Evolutionary conservation across 169 alveolate genomes (phyloP), one percentile per base, ranked within the genome.

Genomic region (Cryptosporidium ryanae): DNA sequence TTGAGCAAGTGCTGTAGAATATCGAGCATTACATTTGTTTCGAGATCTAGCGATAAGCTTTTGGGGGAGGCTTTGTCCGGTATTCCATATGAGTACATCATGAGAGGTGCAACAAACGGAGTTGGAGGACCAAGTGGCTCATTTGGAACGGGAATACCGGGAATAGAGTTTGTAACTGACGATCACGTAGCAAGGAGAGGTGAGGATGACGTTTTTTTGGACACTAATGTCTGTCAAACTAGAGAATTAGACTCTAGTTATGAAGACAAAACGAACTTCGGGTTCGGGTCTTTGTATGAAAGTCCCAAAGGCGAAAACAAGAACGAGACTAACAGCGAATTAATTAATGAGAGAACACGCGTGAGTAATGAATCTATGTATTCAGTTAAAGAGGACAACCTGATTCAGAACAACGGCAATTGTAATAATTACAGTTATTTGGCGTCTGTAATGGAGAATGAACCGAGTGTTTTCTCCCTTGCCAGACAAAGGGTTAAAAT

Each of bases 401-500:
- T 12, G 10, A 46, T 46, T 12, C 54, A 46, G n/a, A 57, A 23
- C n/a, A 23, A 57, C 13, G 65, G 43, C n/a, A 13, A n/a, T 23
- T 8, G 8, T 38, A 38, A 55, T n/a, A 55, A 61, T 23, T 76
- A 76, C 48, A 76, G 63, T 46, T 76, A 76, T 50, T 55, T 76
- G 46, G 87, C 87, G 13, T 76, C 87, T 29, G 87, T 76, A 4
- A 76, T 76, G 70, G 87, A 76, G 15, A 61, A 76, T 46, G 27
- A 67, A 13, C n/a, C 46, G 31, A 32, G 18, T 1, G 64, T 48
- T 18, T 76, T 59, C 46, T n/a, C 25, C 12, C 29, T 8, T 15
- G 87, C 87, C 12, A 76, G 87, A 44, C 46, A 76, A 76, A 76
- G 63, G 13, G 63, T 76, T n/a, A 76, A n/a, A 18, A 59, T 76